Conservation (phyloP, 192 early-diverging fungal species). For the Paraglomus brasilianum region DNA sequence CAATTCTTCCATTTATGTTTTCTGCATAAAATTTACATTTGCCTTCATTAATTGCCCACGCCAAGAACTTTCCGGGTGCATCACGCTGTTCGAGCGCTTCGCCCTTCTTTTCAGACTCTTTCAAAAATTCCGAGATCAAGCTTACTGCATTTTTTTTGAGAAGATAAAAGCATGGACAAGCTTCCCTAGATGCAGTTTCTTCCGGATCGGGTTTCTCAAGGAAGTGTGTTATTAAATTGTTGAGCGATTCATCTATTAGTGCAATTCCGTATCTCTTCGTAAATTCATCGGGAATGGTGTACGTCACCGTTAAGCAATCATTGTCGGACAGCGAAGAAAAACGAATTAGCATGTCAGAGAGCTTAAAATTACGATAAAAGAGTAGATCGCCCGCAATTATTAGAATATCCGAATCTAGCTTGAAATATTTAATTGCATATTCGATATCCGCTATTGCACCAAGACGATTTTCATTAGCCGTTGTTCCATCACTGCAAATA, state of each 20-base stretch:
- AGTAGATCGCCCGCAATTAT: constrained; percentile 64
- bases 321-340: constrained; percentile 4
- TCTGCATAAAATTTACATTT: constrained; percentile 20
- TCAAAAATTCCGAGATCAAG: constrained; percentile 46
- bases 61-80: constrained; percentile 55
- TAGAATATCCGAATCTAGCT: constrained; percentile 35
- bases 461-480: constrained; percentile 49
- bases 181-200: constrained; percentile 45
- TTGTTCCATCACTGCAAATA: constrained; percentile 51
- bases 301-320: constrained; percentile 47
- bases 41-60: constrained; percentile 33
- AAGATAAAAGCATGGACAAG: constrained; percentile 65
- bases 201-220: constrained; percentile 55
- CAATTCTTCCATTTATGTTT: constrained; percentile 50
- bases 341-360: constrained; percentile 33
- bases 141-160: constrained; percentile 34
- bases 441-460: constrained; percentile 59
- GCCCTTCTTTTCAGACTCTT: constrained; percentile 32
- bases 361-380: constrained; percentile 54
- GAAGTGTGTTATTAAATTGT: constrained; percentile 41
- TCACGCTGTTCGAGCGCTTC: constrained; percentile 47
- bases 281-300: constrained; percentile 42
- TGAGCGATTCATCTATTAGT: neutral
- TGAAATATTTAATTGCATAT: constrained; percentile 42
- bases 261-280: constrained; percentile 58